Evolutionary conservation across 2,329 filamentous ascomycete species (phyloP), one percentile per base, ranked within the genome.

Genomic region (Fusarium sp.): DNA sequence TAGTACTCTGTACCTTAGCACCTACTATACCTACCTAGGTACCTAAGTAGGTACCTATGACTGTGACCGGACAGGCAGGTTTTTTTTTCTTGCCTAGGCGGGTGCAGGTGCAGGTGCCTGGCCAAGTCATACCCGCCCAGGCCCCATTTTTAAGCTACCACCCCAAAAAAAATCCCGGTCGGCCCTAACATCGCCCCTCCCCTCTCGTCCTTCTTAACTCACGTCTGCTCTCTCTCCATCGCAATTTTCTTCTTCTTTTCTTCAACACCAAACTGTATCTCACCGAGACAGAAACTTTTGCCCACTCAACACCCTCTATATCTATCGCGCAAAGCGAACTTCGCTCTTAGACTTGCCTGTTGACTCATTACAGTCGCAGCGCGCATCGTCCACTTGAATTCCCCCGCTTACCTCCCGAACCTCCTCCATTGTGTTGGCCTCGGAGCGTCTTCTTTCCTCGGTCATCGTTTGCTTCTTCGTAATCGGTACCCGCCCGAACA

Each of bases 151-250:
- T 70, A 66, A 66, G 57, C 55, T 46, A 48, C 61, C 56, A 47
- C 65, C 64, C 60, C 68, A 62, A 70, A 65, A 68, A 67, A 73
- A 69, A 69, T 55, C 45, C 70, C 61, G 70, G 66, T 66, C 63
- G 74, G 74, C 74, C 74, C 74, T 75, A 75, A 76, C 69, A 58
- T 70, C 68, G 65, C 68, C 74, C 67, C 73, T 70, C 73, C 63
- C 67, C 64, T 55, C 63, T 56, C 53, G 29, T 70, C 64, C 54
- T 63, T 69, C 57, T 69, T 70, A 75, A 65, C 69, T 66, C 59
- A 63, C 66, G 61, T 64, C 48, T 65, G 68, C 66, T 70, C 61
- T 18, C 34, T 37, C 61, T 69, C 47, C 61, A 54, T 69, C 58
- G 61, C 63, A 57, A 46, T 65, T 72, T 57, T 71, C 46, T 48